A percentile compares a stretch with the other conserved stretches of the same genome.
phyloP scores from a whole-genome alignment of 1,139 yeast genomes.

The Scheffersomyces insectosa region DNA sequence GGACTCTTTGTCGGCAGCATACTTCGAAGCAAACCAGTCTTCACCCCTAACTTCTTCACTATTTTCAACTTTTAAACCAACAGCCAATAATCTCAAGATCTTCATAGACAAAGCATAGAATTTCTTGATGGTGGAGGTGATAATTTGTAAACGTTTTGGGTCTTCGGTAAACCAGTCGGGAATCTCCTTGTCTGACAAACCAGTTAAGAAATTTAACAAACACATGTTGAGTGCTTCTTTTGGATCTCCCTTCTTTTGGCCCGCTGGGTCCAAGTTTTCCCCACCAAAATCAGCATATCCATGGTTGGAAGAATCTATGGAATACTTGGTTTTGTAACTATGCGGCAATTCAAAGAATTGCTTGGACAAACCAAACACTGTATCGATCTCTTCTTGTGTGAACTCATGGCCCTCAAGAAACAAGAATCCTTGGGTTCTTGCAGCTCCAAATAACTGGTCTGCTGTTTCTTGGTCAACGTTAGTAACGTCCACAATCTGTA shows the following conservation, averaged over 20 bases:
- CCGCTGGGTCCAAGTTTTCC: conserved; percentile 58
- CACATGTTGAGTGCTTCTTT: conserved; percentile 59
- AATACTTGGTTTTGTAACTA: conserved; percentile 46
- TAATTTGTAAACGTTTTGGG: conserved; percentile 28
- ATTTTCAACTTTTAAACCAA: conserved; percentile 60
- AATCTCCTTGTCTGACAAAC: conserved; percentile 30
- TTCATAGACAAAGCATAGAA: conserved; percentile 44
- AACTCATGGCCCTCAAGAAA: conserved; percentile 75
- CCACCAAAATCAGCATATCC: conserved; percentile 65
- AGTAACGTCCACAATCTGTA: conserved; percentile 60
- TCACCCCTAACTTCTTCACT: conserved; percentile 25
- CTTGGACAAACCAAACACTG: conserved; percentile 53
- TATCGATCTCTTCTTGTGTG: conserved; percentile 55
- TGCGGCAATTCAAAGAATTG: conserved; percentile 55
- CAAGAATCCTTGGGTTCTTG: conserved; percentile 67
- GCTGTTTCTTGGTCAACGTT: conserved; percentile 44
- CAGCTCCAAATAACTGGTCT: conserved; percentile 58
- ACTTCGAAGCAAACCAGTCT: conserved; percentile 65
- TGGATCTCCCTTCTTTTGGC: conserved; percentile 56
- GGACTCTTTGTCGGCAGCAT: conserved; percentile 47
- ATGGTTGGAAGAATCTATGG: conserved; percentile 53
- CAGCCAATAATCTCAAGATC: conserved; percentile 53
- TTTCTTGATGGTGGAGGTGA: conserved; percentile 35
- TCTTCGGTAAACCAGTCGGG: conserved; percentile 47
- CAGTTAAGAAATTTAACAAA: conserved; percentile 39